These are phyloP conservation scores for Fusarium austroafricanum DNA, from an alignment of 2,329 filamentous ascomycete genomes.

Conservation along the genomic window DNA sequence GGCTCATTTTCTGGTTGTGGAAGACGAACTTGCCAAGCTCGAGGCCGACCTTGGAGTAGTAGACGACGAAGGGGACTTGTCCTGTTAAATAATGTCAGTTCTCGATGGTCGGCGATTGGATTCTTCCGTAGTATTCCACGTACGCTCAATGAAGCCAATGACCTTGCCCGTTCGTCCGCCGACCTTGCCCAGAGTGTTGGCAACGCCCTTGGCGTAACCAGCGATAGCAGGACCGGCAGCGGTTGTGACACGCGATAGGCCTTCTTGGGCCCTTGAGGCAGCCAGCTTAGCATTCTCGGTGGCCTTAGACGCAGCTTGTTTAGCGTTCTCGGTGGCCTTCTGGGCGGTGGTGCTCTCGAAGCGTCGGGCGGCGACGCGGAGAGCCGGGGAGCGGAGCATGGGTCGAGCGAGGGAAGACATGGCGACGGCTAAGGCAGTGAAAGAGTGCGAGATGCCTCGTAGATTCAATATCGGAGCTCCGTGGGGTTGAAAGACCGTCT, in stretches of 20 bases:
- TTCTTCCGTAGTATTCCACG: conserved; percentile 53
- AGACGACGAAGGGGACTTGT: conserved; percentile 85
- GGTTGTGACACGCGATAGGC: conserved; percentile 82
- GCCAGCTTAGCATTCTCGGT: conserved; percentile 50
- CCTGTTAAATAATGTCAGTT: conserved; percentile 61
- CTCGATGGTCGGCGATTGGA: neutral
- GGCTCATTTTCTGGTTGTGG: conserved; percentile 88
- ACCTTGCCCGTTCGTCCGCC: conserved; percentile 86
- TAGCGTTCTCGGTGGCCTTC: conserved; percentile 59
- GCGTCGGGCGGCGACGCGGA: conserved; percentile 64
- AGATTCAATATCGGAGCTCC: conserved; percentile 45
- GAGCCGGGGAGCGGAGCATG: conserved; percentile 59
- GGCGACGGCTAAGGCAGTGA: conserved; percentile 45
- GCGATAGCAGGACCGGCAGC: conserved; percentile 81
- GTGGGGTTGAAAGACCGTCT: conserved; percentile 42
- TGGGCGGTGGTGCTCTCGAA: conserved; percentile 69
- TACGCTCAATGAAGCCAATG: conserved; percentile 87
- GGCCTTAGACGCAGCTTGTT: conserved; percentile 52
- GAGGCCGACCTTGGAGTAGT: conserved; percentile 90
- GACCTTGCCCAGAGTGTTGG: conserved; percentile 76
- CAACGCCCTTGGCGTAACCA: conserved; percentile 75
- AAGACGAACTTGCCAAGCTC: conserved; percentile 92
- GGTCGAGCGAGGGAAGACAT: conserved; percentile 56
- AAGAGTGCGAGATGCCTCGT: conserved; percentile 39
- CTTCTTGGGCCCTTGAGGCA: conserved; percentile 78